These are phyloP conservation scores for Macrotyloma uniflorum DNA, from an alignment of 306 rosid species.

Conservation along the genomic window DNA sequence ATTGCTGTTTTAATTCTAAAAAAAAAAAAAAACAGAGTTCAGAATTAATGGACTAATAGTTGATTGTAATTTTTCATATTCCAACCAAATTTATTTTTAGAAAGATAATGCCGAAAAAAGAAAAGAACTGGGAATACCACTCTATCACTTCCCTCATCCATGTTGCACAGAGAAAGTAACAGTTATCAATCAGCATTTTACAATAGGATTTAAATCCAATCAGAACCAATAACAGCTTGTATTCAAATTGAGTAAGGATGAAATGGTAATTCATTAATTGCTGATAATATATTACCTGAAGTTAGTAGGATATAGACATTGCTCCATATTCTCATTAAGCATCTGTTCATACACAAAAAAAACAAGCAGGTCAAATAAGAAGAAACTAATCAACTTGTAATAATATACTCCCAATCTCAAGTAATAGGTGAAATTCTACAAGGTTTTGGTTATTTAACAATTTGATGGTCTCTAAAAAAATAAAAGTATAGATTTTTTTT, in stretches of 20 bases:
- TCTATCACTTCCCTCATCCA: constrained; percentile 18
- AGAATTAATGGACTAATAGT: not conserved
- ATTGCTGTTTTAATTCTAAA: not conserved
- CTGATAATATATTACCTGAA: constrained; percentile 44
- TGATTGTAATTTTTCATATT: constrained; percentile 15
- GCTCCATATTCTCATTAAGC: constrained; percentile 35
- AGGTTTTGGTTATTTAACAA: constrained; percentile 12
- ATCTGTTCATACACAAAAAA: constrained; percentile 50
- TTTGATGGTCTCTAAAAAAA: constrained; percentile 13
- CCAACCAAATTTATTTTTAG: not conserved
- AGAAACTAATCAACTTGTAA: constrained; percentile 24
- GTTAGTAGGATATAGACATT: constrained; percentile 36
- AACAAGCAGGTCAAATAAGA: constrained; percentile 12
- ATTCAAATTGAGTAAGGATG: constrained; percentile 1
- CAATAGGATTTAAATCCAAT: constrained; percentile 18
- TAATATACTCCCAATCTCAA: not conserved
- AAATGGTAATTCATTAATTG: constrained; percentile 12
- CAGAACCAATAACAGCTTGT: constrained; percentile 2
- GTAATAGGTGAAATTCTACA: constrained; percentile 7
- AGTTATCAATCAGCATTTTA: not conserved
- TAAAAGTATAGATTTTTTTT: not conserved
- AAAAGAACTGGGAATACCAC: constrained; percentile 22
- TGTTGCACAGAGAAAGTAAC: not conserved
- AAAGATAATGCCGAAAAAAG: not conserved
- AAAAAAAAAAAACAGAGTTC: not conserved